Conservation (phyloP, 306 rosid genomes). For the Bauhinia variegata region DNA sequence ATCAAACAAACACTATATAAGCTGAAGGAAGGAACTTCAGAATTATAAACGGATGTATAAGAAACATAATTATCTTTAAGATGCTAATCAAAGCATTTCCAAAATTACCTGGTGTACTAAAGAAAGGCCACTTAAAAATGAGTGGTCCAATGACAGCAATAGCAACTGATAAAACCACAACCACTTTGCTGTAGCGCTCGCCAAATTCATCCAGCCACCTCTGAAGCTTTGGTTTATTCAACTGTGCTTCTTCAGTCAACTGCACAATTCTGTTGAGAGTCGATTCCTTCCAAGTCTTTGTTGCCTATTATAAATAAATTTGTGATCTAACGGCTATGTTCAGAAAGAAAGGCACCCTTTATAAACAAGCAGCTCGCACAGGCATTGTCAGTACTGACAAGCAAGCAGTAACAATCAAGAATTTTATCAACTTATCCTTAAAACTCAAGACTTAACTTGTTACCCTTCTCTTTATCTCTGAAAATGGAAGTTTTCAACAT, state of each 20-base stretch:
- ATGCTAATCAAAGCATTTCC: constrained; percentile 19
- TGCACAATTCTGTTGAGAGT: constrained; percentile 90
- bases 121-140: constrained; percentile 91
- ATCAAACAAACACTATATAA: constrained; percentile 45
- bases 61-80: constrained; percentile 12
- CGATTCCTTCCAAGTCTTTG: constrained; percentile 90
- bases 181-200: constrained; percentile 91
- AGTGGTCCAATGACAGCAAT: constrained; percentile 89
- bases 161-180: constrained; percentile 80
- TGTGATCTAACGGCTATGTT: constrained; percentile 25
- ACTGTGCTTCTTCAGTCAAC: constrained; percentile 94
- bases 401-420: constrained; percentile 17
- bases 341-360: constrained; percentile 26
- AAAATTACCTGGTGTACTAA: constrained; percentile 76
- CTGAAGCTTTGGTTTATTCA: constrained; percentile 90
- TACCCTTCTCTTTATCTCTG: constrained; percentile 16
- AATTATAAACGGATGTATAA: constrained; percentile 19
- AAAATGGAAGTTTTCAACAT: constrained; percentile 10
- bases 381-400: constrained; percentile 17
- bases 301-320: constrained; percentile 57
- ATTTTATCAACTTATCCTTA: constrained; percentile 25
- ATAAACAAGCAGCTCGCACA: constrained; percentile 36
- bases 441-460: constrained; percentile 3
- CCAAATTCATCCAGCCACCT: constrained; percentile 99
- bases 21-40: constrained; percentile 31